Evolutionary conservation across 2,329 filamentous ascomycete genomes (phyloP).

Genomic region (Diaporthe humulicola): DNA sequence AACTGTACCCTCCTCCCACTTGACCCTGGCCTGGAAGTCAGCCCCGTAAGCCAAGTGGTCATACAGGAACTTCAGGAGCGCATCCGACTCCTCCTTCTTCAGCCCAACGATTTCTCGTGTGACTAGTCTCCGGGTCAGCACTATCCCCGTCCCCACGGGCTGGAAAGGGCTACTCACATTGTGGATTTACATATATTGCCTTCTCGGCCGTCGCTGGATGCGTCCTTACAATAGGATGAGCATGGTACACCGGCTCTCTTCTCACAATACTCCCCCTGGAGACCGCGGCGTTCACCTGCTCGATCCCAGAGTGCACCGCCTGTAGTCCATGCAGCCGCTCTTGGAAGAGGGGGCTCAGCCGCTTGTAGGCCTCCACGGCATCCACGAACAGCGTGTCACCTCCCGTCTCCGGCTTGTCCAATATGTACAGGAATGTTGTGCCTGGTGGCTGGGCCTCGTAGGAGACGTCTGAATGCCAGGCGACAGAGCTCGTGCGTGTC

Average conservation of each 20-base stretch:
- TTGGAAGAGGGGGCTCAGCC: constrained; percentile 83
- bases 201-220: constrained; percentile 89
- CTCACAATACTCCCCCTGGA: constrained; percentile 78
- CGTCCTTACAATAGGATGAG: constrained; percentile 84
- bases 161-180: constrained; percentile 69
- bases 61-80: constrained; percentile 81
- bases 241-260: constrained; percentile 79
- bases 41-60: constrained; percentile 80
- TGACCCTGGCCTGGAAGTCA: constrained; percentile 80
- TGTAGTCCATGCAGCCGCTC: constrained; percentile 84
- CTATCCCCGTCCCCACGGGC: not conserved
- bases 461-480: constrained; percentile 91
- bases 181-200: constrained; percentile 84
- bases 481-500: constrained; percentile 81
- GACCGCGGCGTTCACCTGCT: constrained; percentile 81
- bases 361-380: constrained; percentile 83
- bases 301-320: constrained; percentile 84
- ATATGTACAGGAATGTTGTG: constrained; percentile 88
- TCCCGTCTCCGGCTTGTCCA: constrained; percentile 84
- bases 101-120: constrained; percentile 84
- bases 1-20: constrained; percentile 84
- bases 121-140: constrained; percentile 62
- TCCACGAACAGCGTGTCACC: constrained; percentile 90
- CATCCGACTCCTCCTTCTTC: constrained; percentile 89
- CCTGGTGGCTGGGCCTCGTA: constrained; percentile 92